Evolutionary conservation across 2,329 filamentous ascomycete genomes (phyloP).

Genomic region (Apiospora aurea): DNA sequence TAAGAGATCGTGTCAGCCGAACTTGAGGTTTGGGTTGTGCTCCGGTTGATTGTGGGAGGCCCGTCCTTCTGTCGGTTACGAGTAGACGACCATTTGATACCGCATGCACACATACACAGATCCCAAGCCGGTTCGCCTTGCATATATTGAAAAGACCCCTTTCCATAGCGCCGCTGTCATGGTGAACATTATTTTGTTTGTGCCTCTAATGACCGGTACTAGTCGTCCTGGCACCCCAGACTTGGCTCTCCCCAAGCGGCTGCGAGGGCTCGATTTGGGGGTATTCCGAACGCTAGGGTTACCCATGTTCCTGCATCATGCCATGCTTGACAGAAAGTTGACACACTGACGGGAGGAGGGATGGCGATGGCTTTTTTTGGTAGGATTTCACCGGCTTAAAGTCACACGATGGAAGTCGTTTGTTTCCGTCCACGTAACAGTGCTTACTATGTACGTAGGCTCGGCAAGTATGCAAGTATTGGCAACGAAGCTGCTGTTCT

Average conservation of each 20-base stretch:
- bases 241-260: constrained; percentile 1
- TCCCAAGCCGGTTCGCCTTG: constrained; percentile 2
- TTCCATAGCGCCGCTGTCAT: not conserved
- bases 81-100: not conserved
- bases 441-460: not conserved
- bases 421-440: not conserved
- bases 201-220: not conserved
- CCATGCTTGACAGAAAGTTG: constrained; percentile 12
- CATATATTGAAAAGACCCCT: not conserved
- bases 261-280: constrained; percentile 16
- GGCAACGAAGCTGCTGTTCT: not conserved
- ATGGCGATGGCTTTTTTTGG: not conserved
- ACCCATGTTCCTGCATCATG: constrained; percentile 16
- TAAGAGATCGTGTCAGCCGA: constrained; percentile 6
- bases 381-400: constrained; percentile 4
- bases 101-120: not conserved
- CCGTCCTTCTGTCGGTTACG: not conserved
- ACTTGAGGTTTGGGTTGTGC: not conserved
- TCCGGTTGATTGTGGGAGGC: not conserved
- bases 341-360: not conserved
- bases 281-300: constrained; percentile 12
- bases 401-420: constrained; percentile 3
- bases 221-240: constrained; percentile 9
- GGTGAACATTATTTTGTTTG: constrained; percentile 8
- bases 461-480: not conserved